A percentile compares a stretch with the other conserved stretches of the same genome.
Conservation (phyloP, 495 filamentous ascomycete species). For the Viridothelium virens region DNA sequence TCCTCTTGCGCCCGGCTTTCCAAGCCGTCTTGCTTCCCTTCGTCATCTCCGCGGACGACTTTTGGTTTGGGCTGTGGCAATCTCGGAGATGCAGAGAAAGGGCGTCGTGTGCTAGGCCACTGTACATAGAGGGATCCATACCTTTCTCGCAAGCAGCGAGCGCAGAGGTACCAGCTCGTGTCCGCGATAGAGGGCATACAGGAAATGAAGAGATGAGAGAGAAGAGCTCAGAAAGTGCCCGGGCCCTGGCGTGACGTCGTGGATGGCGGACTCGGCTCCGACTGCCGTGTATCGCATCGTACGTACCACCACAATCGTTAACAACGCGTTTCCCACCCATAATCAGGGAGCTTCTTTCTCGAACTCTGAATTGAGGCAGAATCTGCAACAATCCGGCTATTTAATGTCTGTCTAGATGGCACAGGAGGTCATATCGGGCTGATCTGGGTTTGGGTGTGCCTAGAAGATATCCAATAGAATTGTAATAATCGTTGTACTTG, state of each 20-base stretch:
- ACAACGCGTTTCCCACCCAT: too few relatives aligned
- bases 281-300: background rate
- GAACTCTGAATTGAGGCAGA: too few relatives aligned
- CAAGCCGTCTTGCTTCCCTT: slow-evolving; percentile 5
- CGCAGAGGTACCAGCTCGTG: slow-evolving; percentile 20
- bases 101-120: background rate
- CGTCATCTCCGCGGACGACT: slow-evolving; percentile 11
- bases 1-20: slow-evolving; percentile 4
- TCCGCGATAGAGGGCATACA: slow-evolving; percentile 6
- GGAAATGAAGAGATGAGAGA: background rate
- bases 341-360: too few relatives aligned
- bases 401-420: too few relatives aligned
- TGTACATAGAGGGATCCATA: slow-evolving; percentile 16
- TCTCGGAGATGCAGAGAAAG: background rate
- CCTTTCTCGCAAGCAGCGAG: slow-evolving; percentile 30
- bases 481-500: too few relatives aligned
- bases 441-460: too few relatives aligned
- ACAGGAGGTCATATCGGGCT: too few relatives aligned
- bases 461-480: too few relatives aligned
- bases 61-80: background rate
- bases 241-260: background rate
- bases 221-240: background rate
- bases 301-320: too few relatives aligned
- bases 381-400: too few relatives aligned
- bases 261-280: background rate